These are phyloP conservation scores for Calonectria pauciramosa DNA, from an alignment of 2,329 filamentous ascomycete species.

Conservation along the genomic window DNA sequence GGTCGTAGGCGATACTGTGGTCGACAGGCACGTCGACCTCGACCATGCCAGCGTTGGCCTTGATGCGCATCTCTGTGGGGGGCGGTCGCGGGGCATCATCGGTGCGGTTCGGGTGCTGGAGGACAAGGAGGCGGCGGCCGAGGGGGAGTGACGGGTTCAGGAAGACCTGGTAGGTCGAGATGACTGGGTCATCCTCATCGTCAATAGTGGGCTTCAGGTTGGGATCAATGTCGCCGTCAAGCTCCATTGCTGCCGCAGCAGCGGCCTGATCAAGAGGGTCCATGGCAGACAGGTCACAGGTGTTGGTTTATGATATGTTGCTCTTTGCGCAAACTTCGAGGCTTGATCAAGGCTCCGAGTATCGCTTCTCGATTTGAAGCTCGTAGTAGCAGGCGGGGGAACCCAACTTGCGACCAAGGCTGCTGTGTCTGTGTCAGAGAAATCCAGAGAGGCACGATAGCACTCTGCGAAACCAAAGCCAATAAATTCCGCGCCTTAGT, in stretches of 20 bases:
- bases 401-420: constrained; percentile 1
- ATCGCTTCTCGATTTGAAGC: background rate
- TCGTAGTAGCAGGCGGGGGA: background rate
- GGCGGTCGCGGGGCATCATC: constrained; percentile 64
- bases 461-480: too few relatives aligned
- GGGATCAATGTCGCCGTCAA: constrained; percentile 40
- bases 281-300: constrained; percentile 19
- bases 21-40: constrained; percentile 93
- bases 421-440: background rate
- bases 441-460: background rate
- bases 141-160: constrained; percentile 79
- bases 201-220: constrained; percentile 29
- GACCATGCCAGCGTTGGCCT: constrained; percentile 84
- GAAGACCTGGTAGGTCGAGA: constrained; percentile 85
- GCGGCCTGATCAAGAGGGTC: constrained; percentile 28
- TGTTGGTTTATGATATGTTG: background rate
- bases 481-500: background rate
- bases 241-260: constrained; percentile 35
- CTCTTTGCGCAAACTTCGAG: background rate
- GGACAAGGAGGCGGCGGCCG: constrained; percentile 78
- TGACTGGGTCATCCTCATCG: constrained; percentile 75
- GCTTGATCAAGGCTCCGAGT: background rate
- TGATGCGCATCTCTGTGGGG: constrained; percentile 84
- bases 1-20: constrained; percentile 82
- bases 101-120: constrained; percentile 89